Conservation (phyloP, 2,329 filamentous ascomycete genomes). For the Talaromyces verruculosus region DNA sequence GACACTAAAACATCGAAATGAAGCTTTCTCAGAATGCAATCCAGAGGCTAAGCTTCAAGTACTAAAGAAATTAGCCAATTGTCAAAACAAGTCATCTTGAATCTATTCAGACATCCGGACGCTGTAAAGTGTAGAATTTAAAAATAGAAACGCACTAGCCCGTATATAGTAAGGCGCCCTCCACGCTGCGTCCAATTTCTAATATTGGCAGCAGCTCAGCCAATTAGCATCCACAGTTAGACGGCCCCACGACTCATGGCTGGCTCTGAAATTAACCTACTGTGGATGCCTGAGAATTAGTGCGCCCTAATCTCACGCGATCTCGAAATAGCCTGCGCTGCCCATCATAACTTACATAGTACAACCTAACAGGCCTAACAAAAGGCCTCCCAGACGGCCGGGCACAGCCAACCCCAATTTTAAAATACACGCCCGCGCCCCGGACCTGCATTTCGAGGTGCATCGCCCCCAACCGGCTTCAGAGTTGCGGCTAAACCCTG, state of each 20-base stretch:
- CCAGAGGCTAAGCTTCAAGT: neutral
- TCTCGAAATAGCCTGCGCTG: slow-evolving; percentile 9
- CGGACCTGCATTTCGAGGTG: slow-evolving; percentile 16
- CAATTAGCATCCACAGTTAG: neutral
- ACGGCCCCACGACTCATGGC: slow-evolving; percentile 14
- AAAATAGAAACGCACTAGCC: slow-evolving; percentile 10
- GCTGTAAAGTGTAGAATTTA: neutral
- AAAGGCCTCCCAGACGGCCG: slow-evolving; percentile 15
- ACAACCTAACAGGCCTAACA: neutral
- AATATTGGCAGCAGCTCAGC: slow-evolving; percentile 12
- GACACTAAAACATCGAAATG: neutral
- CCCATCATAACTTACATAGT: neutral
- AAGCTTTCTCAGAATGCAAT: neutral
- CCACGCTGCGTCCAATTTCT: slow-evolving; percentile 12
- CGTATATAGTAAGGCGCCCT: neutral
- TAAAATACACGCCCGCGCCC: slow-evolving; percentile 5
- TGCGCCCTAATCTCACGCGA: neutral
- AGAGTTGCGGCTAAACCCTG: slow-evolving; percentile 16
- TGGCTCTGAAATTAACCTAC: slow-evolving; percentile 8
- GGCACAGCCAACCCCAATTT: slow-evolving; percentile 10
- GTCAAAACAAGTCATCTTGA: slow-evolving; percentile 1
- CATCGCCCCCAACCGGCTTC: slow-evolving; percentile 18
- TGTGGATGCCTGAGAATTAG: slow-evolving; percentile 5
- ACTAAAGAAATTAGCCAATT: neutral
- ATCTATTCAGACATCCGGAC: neutral